These are phyloP conservation scores for Pilatotrama ljubarskyi DNA, from an alignment of 768 basidiomycete genomes.

Conservation along the genomic window DNA sequence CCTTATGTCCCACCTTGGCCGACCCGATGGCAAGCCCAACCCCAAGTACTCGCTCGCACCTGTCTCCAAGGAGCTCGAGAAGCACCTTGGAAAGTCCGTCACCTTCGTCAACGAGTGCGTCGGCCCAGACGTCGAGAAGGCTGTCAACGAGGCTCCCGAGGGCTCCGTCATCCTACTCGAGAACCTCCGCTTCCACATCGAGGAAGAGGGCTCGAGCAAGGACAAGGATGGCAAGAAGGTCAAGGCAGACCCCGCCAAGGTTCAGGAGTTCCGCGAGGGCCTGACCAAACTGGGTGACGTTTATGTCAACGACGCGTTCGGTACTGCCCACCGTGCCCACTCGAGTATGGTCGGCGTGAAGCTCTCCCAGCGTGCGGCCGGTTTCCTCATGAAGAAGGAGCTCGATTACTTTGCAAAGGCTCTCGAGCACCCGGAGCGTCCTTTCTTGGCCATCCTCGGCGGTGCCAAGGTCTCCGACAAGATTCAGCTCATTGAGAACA, in stretches of 20 bases:
- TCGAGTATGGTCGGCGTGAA: conserved; percentile 98
- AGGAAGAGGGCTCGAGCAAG: conserved; percentile 94
- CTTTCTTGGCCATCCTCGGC: conserved; percentile 97
- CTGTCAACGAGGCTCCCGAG: conserved; percentile 61
- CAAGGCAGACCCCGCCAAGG: conserved; percentile 84
- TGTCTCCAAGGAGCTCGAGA: conserved; percentile 77
- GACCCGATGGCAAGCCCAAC: conserved; percentile 90
- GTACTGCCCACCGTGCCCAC: conserved; percentile 97
- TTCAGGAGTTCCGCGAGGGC: conserved; percentile 80
- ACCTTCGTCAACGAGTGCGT: conserved; percentile 85
- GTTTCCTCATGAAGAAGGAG: conserved; percentile 98
- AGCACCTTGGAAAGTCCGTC: conserved; percentile 69
- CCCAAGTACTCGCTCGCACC: conserved; percentile 90
- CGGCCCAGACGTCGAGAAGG: conserved; percentile 79
- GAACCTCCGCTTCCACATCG: conserved; percentile 97
- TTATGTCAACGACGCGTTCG: conserved; percentile 98
- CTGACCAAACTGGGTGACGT: conserved; percentile 93
- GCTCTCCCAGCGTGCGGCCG: conserved; percentile 88
- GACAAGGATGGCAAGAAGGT: conserved; percentile 93
- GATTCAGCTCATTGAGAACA: conserved; percentile 97
- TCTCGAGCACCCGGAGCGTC: conserved; percentile 88
- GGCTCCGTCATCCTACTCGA: conserved; percentile 90
- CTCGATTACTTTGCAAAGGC: conserved; percentile 99
- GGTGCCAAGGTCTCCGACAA: conserved; percentile 99
- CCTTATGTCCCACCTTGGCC: conserved; percentile 97